Percentiles rank a stretch among this genome's conserved stretches.
Conservation (phyloP, 208 protist species). For the Trypanosoma avium region DNA sequence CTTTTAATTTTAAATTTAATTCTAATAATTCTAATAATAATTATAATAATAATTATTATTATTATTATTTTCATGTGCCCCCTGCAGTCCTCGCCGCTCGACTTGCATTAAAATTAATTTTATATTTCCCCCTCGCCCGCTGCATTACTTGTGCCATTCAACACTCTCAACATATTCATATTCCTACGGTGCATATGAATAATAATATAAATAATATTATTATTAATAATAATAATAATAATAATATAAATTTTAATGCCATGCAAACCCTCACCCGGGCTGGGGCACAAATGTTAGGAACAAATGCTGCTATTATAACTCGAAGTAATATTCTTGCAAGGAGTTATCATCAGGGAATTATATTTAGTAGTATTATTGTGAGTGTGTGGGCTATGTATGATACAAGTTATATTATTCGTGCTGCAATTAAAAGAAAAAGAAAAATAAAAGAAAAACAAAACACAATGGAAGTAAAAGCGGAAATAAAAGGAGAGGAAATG, state of each 20-base stretch:
- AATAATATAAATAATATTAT: background rate
- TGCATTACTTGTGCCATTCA: slow-evolving; percentile 30
- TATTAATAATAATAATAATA: too few relatives aligned
- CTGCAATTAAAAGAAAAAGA: background rate
- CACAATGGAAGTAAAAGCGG: background rate
- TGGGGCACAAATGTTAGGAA: too few relatives aligned
- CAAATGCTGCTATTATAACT: too few relatives aligned
- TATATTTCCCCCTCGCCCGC: slow-evolving; percentile 26
- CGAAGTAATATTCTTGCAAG: too few relatives aligned
- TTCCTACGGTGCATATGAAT: slow-evolving; percentile 1
- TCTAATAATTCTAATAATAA: too few relatives aligned
- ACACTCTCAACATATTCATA: slow-evolving; percentile 21
- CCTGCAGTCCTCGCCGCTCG: too few relatives aligned
- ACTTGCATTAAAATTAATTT: background rate
- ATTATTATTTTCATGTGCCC: too few relatives aligned
- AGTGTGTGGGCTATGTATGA: slow-evolving; percentile 22
- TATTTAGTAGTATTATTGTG: slow-evolving; percentile 6
- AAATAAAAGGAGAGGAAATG: background rate
- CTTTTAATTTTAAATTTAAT: too few relatives aligned
- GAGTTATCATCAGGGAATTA: slow-evolving; percentile 26
- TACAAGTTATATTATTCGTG: slow-evolving; percentile 11
- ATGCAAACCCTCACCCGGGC: too few relatives aligned
- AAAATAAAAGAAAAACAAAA: slow-evolving; percentile 1
- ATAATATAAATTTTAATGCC: too few relatives aligned
- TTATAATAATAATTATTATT: too few relatives aligned